Evolutionary conservation across 805 yeast genomes (phyloP), one percentile per base, ranked within the genome.

Genomic region (Cyberlindnera euphorbiiphila): DNA sequence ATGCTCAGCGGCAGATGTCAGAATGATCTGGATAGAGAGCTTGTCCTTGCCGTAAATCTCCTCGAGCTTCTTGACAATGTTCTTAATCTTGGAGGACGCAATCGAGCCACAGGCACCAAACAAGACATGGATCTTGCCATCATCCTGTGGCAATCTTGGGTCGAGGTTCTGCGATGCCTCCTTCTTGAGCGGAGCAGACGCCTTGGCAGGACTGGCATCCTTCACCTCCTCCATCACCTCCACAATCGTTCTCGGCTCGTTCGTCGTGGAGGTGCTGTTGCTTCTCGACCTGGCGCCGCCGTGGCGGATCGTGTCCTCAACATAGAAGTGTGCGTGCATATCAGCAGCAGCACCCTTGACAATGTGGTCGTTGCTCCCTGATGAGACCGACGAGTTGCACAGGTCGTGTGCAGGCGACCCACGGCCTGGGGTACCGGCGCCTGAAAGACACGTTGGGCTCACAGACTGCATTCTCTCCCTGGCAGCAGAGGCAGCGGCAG

Each of bases 71-170:
- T 81, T 82, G 41, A 88, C 81, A 37, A 89, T 84, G 46, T 74
- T 52, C 20, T 88, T 86, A 32, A 88, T 78, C 59, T 88, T 86
- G 43, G 81, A 74, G 4, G 91, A 81, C 16, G 94, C 91, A 19
- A 86, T 80, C 4, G 93, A 81, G 3, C 97, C 97, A 21, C 95
- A 86, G 24, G 88, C 88, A 10, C 93, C 96, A 42, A 88, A 66
- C 41, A 88, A 65, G 26, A 88, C 79, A 62, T 88, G 97, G 42
- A 85, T 70, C 57, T 87, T 88, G 10, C 87, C 91, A 60, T 88
- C 97, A 56, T 87, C 94, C 59, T 82, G 76, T 4, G 83, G 82
- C 42, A 79, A 61, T 9, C 82, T 67, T 4, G 81, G 76, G 52
- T 83, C 89, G 31, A 75, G 64, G 47, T 75, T 76, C 10, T 69